phyloP scores from a whole-genome alignment of 2,329 filamentous ascomycete genomes.

The Grosmannia huntii region DNA sequence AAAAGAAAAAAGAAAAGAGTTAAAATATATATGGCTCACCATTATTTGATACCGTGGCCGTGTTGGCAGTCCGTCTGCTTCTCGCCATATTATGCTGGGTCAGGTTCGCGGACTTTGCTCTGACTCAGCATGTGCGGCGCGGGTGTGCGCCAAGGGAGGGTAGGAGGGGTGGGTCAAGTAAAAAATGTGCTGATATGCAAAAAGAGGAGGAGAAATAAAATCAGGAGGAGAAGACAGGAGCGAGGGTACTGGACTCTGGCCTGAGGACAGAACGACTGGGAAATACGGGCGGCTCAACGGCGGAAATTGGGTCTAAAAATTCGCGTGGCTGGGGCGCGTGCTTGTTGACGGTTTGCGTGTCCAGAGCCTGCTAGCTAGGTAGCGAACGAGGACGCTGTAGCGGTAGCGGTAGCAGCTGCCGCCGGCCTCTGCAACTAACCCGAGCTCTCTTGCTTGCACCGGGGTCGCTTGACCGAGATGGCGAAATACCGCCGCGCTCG shows the following conservation, averaged over 20 bases:
- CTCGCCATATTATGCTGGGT: constrained; percentile 5
- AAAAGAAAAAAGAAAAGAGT: background rate
- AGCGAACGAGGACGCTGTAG: background rate
- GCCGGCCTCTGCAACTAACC: no score
- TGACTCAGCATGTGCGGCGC: constrained; percentile 7
- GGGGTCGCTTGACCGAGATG: background rate
- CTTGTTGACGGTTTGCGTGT: background rate
- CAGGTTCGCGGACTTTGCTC: background rate
- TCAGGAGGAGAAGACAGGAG: no score
- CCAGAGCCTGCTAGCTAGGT: no score
- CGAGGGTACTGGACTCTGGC: no score
- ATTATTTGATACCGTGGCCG: background rate
- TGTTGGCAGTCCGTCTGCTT: constrained; percentile 4
- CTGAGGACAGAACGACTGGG: no score
- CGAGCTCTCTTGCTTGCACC: background rate
- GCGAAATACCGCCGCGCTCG: background rate
- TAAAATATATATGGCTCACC: constrained; percentile 3
- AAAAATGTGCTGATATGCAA: background rate
- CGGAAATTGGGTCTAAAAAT: constrained; percentile 3
- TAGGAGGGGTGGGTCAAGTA: background rate
- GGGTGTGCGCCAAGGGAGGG: background rate
- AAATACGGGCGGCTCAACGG: no score
- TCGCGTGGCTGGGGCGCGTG: constrained; percentile 8
- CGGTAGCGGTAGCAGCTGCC: no score
- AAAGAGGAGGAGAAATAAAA: background rate